Evolutionary conservation across 306 rosid genomes (phyloP).

Genomic region (Castanopsis chinensis): DNA sequence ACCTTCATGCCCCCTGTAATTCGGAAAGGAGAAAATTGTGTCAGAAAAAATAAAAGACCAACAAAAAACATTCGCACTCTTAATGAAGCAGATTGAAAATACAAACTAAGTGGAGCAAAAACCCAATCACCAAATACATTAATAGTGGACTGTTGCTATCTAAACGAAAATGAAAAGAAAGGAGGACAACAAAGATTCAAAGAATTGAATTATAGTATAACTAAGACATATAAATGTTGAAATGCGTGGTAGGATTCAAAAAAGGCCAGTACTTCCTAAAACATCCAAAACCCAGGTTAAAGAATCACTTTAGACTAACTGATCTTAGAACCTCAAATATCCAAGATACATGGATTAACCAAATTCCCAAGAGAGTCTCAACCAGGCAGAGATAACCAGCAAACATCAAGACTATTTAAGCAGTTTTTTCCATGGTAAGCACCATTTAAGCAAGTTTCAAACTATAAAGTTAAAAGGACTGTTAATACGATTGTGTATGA

Average conservation of each 20-base stretch:
- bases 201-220: too few relatives aligned
- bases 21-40: neutral
- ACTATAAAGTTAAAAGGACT: neutral
- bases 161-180: too few relatives aligned
- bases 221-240: neutral
- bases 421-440: too few relatives aligned
- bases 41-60: neutral
- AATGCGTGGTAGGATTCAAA: neutral
- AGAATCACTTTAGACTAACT: neutral
- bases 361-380: too few relatives aligned
- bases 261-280: neutral
- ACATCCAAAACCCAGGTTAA: neutral
- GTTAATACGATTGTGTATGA: neutral
- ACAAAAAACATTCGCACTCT: neutral
- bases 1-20: slow-evolving; percentile 88
- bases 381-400: too few relatives aligned
- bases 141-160: neutral
- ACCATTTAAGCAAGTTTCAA: too few relatives aligned
- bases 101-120: neutral
- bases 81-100: neutral
- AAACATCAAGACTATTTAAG: too few relatives aligned
- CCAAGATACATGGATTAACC: too few relatives aligned
- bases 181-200: too few relatives aligned
- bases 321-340: neutral
- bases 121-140: neutral